Evolutionary conservation across 441 rosid genomes (phyloP).

Genomic region (Syzygium syzygioides): DNA sequence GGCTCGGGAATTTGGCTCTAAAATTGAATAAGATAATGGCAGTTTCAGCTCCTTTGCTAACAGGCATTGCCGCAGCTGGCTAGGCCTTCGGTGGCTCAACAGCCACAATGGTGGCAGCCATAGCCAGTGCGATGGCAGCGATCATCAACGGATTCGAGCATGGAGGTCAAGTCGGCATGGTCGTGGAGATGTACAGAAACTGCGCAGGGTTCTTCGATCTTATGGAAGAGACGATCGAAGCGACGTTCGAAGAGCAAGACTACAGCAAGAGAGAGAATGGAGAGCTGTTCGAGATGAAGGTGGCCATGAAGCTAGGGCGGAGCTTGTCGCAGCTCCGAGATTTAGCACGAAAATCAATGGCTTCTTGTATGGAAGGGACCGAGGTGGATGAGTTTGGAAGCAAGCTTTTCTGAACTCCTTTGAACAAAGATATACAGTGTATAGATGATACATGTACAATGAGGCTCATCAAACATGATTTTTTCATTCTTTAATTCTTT

Average conservation of each 20-base stretch:
- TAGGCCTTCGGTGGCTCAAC: neutral
- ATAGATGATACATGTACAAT: neutral
- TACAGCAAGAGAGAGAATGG: conserved; percentile 4
- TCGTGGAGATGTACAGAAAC: conserved; percentile 11
- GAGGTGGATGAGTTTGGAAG: conserved; percentile 10
- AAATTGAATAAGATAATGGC: conserved; percentile 5
- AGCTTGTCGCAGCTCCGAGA: conserved; percentile 4
- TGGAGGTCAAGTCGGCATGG: conserved; percentile 13
- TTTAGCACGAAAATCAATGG: neutral
- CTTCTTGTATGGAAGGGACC: neutral
- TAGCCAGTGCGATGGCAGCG: neutral
- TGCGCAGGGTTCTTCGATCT: neutral
- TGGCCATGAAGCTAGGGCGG: conserved; percentile 7
- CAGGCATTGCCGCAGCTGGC: neutral
- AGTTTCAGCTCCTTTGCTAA: neutral
- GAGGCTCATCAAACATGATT: neutral
- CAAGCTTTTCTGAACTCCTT: conserved; percentile 8
- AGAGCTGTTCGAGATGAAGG: conserved; percentile 10
- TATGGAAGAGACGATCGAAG: neutral
- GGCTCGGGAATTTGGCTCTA: conserved; percentile 7
- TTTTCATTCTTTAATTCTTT: neutral
- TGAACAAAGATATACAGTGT: neutral
- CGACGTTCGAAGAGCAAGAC: neutral
- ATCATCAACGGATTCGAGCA: neutral
- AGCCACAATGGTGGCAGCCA: neutral